Evolutionary conservation across 2,329 filamentous ascomycete genomes (phyloP).

Genomic region (Calonectria leucothoes): DNA sequence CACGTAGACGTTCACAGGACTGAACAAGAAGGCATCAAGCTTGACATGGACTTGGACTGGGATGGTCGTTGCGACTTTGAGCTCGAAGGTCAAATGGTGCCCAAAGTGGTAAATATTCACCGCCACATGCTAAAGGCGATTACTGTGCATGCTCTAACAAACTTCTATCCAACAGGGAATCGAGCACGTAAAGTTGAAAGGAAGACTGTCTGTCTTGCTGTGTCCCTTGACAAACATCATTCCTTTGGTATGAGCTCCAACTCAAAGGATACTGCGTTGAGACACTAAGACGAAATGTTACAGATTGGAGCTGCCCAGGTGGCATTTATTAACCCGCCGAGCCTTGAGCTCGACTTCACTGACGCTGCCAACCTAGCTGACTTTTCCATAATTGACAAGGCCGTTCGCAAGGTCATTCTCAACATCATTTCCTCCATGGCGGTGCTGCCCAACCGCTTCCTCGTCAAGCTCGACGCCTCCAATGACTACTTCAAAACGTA

Average conservation of each 20-base stretch:
- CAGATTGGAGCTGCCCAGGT: slow-evolving; percentile 41
- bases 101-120: slow-evolving; percentile 34
- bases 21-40: slow-evolving; percentile 37
- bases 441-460: slow-evolving; percentile 42
- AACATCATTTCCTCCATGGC: slow-evolving; percentile 40
- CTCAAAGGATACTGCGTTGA: not conserved
- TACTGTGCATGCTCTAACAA: not conserved
- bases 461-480: slow-evolving; percentile 38
- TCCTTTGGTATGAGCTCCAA: slow-evolving; percentile 32
- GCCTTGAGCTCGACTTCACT: slow-evolving; percentile 39
- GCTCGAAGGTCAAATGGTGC: slow-evolving; percentile 39
- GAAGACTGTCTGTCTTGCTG: slow-evolving; percentile 35
- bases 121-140: not conserved
- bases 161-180: slow-evolving; percentile 27
- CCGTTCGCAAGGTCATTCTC: slow-evolving; percentile 39
- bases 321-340: slow-evolving; percentile 40
- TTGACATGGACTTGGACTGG: slow-evolving; percentile 41
- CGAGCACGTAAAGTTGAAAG: slow-evolving; percentile 38
- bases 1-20: slow-evolving; percentile 41
- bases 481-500: slow-evolving; percentile 45
- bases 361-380: slow-evolving; percentile 41
- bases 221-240: slow-evolving; percentile 39
- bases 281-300: not conserved
- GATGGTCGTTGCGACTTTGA: slow-evolving; percentile 39
- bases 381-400: slow-evolving; percentile 35